phyloP scores from a whole-genome alignment of 352 stramenopile genomes.

The Phytophthora parvispora region DNA sequence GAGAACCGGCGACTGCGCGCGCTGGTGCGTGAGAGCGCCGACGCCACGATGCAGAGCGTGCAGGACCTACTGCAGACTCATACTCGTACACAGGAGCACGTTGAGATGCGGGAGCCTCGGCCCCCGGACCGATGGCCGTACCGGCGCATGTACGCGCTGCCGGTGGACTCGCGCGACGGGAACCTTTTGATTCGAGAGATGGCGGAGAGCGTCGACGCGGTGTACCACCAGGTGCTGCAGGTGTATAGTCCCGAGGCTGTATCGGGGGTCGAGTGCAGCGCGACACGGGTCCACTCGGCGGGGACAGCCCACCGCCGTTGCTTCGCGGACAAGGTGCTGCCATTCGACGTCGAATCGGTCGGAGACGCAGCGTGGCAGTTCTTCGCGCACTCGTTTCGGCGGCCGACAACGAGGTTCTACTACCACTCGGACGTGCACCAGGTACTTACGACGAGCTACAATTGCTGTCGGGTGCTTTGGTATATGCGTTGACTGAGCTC shows the following conservation, averaged over 20 bases:
- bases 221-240: slow-evolving; percentile 46
- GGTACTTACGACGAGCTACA: not conserved
- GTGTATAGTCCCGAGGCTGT: slow-evolving; percentile 13
- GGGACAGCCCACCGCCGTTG: slow-evolving; percentile 24
- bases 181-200: slow-evolving; percentile 37
- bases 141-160: slow-evolving; percentile 31
- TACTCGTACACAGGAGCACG: not conserved
- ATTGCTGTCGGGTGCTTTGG: too few relatives aligned
- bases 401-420: slow-evolving; percentile 43
- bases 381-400: slow-evolving; percentile 39
- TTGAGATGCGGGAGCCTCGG: slow-evolving; percentile 8
- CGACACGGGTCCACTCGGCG: not conserved
- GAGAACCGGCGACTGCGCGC: slow-evolving; percentile 36
- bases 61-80: slow-evolving; percentile 18
- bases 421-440: slow-evolving; percentile 27
- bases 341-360: slow-evolving; percentile 41
- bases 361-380: slow-evolving; percentile 50
- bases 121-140: slow-evolving; percentile 11
- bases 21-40: slow-evolving; percentile 18
- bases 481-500: not conserved
- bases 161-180: slow-evolving; percentile 21
- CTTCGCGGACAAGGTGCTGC: slow-evolving; percentile 51
- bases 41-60: slow-evolving; percentile 5
- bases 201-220: slow-evolving; percentile 29
- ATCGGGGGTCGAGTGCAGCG: not conserved